Percentiles rank a stretch among this genome's conserved stretches.
Conservation (phyloP, 108 stramenopile species). For the Stephanodiscus minutulus region DNA sequence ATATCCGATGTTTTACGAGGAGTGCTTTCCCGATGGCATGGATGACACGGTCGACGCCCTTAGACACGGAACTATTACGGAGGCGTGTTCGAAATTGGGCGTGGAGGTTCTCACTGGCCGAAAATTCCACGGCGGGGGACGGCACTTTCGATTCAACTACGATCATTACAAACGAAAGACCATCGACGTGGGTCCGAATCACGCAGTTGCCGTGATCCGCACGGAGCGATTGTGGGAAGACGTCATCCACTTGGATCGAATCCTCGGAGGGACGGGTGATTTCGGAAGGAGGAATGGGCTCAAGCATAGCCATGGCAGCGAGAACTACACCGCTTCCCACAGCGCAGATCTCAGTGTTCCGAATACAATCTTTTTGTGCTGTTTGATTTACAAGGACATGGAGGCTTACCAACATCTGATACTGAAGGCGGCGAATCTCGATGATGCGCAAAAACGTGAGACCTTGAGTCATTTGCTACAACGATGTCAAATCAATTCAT, state of each 20-base stretch:
- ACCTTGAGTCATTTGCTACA: background rate
- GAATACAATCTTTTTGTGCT: constrained; percentile 5
- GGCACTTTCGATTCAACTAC: constrained; percentile 9
- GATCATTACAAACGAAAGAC: constrained; percentile 1
- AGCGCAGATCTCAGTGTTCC: background rate
- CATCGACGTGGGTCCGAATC: background rate
- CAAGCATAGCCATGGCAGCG: constrained; percentile 1
- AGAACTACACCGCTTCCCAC: background rate
- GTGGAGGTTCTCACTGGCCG: background rate
- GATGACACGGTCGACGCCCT: background rate
- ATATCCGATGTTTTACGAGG: background rate
- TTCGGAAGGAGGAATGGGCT: background rate
- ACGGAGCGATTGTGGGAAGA: constrained; percentile 10
- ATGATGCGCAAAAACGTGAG: background rate
- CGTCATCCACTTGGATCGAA: background rate
- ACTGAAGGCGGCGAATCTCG: constrained; percentile 2
- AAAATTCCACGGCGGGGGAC: constrained; percentile 2
- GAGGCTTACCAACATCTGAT: constrained; percentile 12
- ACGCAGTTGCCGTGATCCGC: constrained; percentile 11
- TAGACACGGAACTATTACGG: background rate
- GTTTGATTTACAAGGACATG: constrained; percentile 6
- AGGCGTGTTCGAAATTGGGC: background rate
- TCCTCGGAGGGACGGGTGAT: background rate
- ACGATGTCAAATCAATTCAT: background rate
- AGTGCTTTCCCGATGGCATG: constrained; percentile 7